phyloP scores from a whole-genome alignment of 768 basidiomycete genomes.

The Postia placenta region DNA sequence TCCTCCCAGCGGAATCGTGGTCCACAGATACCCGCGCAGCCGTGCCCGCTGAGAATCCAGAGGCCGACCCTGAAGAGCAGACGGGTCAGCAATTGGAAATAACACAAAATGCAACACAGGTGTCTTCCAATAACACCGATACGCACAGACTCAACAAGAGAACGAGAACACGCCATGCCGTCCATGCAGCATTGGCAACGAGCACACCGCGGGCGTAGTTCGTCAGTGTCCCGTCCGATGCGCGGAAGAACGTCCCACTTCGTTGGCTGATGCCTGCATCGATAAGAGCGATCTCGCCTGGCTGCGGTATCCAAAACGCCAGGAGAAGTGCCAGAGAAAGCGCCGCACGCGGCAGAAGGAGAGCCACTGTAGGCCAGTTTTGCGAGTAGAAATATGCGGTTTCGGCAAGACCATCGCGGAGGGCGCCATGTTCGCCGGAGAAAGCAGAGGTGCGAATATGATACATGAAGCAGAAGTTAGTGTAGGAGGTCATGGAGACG shows the following conservation, averaged over 20 bases:
- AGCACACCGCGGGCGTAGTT: slow-evolving; percentile 75
- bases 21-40: slow-evolving; percentile 78
- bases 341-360: slow-evolving; percentile 81
- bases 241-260: slow-evolving; percentile 72
- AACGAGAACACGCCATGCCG: slow-evolving; percentile 67
- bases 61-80: slow-evolving; percentile 55
- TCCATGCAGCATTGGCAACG: slow-evolving; percentile 76
- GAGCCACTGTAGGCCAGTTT: slow-evolving; percentile 73
- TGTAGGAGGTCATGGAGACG: slow-evolving; percentile 73
- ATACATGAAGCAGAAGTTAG: slow-evolving; percentile 78
- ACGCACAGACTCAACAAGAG: slow-evolving; percentile 67
- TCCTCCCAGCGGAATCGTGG: slow-evolving; percentile 85
- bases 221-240: slow-evolving; percentile 59
- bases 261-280: slow-evolving; percentile 44
- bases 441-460: slow-evolving; percentile 73
- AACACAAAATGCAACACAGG: not conserved
- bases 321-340: slow-evolving; percentile 70
- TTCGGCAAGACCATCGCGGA: slow-evolving; percentile 67
- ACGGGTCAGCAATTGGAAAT: not conserved
- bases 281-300: slow-evolving; percentile 39
- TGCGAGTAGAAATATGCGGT: slow-evolving; percentile 81
- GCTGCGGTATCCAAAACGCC: slow-evolving; percentile 47
- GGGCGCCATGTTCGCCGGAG: slow-evolving; percentile 38
- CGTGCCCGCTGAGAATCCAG: slow-evolving; percentile 72
- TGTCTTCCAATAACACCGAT: too few relatives aligned